Percentiles rank a stretch among this genome's conserved stretches.
Conservation (phyloP, 306 rosid species). For the Corylus heterophylla region DNA sequence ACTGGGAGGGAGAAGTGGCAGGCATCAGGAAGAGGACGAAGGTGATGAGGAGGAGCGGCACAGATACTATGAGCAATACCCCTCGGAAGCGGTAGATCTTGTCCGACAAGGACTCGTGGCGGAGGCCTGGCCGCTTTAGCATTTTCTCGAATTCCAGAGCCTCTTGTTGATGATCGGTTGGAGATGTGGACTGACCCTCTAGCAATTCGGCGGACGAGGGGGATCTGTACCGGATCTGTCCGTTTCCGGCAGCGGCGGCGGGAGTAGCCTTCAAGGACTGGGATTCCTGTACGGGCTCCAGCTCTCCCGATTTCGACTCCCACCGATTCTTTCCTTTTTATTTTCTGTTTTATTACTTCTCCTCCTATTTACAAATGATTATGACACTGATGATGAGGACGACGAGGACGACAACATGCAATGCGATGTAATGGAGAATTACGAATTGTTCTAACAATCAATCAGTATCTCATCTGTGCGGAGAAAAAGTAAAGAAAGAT, state of each 20-base stretch:
- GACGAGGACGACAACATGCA: not conserved
- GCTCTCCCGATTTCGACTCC: constrained; percentile 37
- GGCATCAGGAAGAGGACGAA: constrained; percentile 75
- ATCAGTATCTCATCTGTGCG: too few species aligned
- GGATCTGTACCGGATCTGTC: constrained; percentile 97
- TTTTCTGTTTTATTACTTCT: not conserved
- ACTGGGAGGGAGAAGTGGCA: constrained; percentile 28
- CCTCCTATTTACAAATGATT: not conserved
- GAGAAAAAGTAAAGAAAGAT: too few species aligned
- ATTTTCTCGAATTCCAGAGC: constrained; percentile 60
- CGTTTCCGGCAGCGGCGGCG: constrained; percentile 60
- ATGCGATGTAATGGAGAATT: too few species aligned
- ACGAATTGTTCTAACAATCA: too few species aligned
- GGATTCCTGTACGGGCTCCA: constrained; percentile 85
- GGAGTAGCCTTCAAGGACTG: constrained; percentile 74
- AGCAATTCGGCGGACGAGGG: constrained; percentile 86
- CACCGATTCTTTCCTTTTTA: not conserved
- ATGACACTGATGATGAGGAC: not conserved
- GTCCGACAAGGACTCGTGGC: constrained; percentile 67
- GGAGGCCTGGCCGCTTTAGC: constrained; percentile 68
- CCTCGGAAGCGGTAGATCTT: constrained; percentile 79
- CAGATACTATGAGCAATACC: constrained; percentile 59
- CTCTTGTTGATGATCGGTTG: constrained; percentile 46
- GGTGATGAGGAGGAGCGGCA: constrained; percentile 67
- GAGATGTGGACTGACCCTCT: constrained; percentile 62